phyloP scores from a whole-genome alignment of 164 flowering plant genomes.

The Chimonanthus salicifolius region DNA sequence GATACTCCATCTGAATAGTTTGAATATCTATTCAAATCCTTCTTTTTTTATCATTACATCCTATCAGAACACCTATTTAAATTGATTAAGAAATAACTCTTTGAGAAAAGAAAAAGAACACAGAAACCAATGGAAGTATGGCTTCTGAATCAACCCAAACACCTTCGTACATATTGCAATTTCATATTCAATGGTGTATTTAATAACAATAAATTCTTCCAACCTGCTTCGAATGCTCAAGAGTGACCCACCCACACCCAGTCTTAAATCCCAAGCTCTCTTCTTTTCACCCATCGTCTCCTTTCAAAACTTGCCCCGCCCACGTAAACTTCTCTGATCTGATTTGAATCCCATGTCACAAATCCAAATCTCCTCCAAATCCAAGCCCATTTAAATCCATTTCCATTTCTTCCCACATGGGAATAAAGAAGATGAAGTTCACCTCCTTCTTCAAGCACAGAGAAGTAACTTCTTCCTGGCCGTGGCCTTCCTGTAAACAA shows the following conservation, averaged over 20 bases:
- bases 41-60: too few relatives aligned
- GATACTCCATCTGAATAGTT: too few relatives aligned
- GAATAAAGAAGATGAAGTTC: slow-evolving; percentile 22
- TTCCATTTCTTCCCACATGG: neutral
- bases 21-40: too few relatives aligned
- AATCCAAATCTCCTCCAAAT: slow-evolving; percentile 8
- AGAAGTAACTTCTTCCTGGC: slow-evolving; percentile 26
- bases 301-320: slow-evolving; percentile 10
- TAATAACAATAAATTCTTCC: slow-evolving; percentile 23
- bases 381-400: slow-evolving; percentile 4
- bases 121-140: too few relatives aligned
- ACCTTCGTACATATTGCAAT: too few relatives aligned
- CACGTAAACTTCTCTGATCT: slow-evolving; percentile 1
- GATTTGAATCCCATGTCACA: slow-evolving; percentile 23
- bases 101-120: too few relatives aligned
- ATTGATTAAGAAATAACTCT: too few relatives aligned
- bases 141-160: too few relatives aligned
- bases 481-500: slow-evolving; percentile 64
- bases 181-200: neutral
- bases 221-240: slow-evolving; percentile 9
- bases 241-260: slow-evolving; percentile 10
- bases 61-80: too few relatives aligned
- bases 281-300: slow-evolving; percentile 3
- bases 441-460: slow-evolving; percentile 19
- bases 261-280: slow-evolving; percentile 3